Percentiles rank a stretch among this genome's conserved stretches.
Conservation (phyloP, 331 rosid species). For the Rosa hybrid region DNA sequence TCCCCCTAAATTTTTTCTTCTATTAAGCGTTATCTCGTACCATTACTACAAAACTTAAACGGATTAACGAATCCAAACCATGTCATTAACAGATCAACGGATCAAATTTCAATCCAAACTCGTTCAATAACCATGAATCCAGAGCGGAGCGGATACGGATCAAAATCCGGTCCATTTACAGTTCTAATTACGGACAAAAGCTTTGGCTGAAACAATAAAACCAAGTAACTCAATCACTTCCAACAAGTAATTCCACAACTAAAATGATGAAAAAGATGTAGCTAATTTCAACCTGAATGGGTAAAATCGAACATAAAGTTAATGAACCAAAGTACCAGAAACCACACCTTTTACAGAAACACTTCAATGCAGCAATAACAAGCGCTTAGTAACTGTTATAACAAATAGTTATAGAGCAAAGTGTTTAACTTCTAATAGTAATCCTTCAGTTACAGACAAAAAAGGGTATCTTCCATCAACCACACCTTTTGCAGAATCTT, state of each 20-base stretch:
- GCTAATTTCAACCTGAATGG: not conserved
- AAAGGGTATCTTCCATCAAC: not conserved
- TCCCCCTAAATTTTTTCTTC: no score
- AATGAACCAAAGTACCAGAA: not conserved
- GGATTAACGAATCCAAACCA: no score
- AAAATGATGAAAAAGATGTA: not conserved
- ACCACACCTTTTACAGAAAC: not conserved
- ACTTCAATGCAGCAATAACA: not conserved
- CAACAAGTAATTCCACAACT: not conserved
- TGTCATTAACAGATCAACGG: no score
- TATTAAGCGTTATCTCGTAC: no score
- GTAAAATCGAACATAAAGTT: not conserved
- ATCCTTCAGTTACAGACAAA: slow-evolving; percentile 10
- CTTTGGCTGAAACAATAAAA: no score
- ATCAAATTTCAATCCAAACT: no score
- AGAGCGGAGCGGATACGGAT: no score
- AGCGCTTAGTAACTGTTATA: slow-evolving; percentile 10
- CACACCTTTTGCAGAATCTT: not conserved
- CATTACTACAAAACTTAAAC: no score
- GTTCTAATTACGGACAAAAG: no score
- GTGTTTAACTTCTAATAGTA: slow-evolving; percentile 8
- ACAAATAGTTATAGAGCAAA: slow-evolving; percentile 19
- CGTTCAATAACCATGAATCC: no score
- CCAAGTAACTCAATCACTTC: no score
- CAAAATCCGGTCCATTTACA: no score